Base-by-base conservation (phyloP, 805 yeast species). In the Saccharomycopsis sp. region DNA sequence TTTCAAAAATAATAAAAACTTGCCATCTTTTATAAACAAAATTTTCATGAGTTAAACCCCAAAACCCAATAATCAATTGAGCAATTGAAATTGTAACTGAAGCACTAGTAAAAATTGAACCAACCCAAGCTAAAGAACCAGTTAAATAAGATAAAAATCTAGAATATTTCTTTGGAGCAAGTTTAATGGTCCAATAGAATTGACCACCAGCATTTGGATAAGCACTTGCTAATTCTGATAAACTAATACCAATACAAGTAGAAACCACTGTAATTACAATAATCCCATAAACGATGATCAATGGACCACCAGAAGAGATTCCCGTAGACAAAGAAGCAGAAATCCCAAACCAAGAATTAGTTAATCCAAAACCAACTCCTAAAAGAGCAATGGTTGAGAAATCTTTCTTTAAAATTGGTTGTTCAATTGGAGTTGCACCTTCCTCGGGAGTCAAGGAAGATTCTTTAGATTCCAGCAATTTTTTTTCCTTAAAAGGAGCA, bases 41-140 rank as follows among this genome's bases (percentile, higher is more conserved):
- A 15, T 44, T 36, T 17, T 50, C 51, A 43, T 56, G 57, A 20
- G 44, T 38, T 34, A 54, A 33, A 1, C 47, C 49, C 37, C 60
- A 66, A 64, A 75, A 66, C 0, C 80, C 82, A 34, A 71, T 66
- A 17, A 72, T 51, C 19, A 70, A 67, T 12, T 67, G 55, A 3
- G 77, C 76, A 31, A 75, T 60, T 2, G 79, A 63, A 25, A 77
- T 55, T 4, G 76, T 69, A 14, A 72, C 73, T 1, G 80, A 72
- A 5, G 82, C 78, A 38, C 72, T 65, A 8, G 82, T 74, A 56
- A 76, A 76, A 14, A 76, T 60, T 2, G 81, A 56, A 9, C 82
- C 81, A 26, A 72, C 69, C 70, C 75, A 72, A 27, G 78, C 79
- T 46, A 72, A 63, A 17, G 76, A 66, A n/a, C 81, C 83, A 47